Base-by-base conservation (phyloP, 1,139 yeast genomes). In the Saccharomyces uvarum region DNA sequence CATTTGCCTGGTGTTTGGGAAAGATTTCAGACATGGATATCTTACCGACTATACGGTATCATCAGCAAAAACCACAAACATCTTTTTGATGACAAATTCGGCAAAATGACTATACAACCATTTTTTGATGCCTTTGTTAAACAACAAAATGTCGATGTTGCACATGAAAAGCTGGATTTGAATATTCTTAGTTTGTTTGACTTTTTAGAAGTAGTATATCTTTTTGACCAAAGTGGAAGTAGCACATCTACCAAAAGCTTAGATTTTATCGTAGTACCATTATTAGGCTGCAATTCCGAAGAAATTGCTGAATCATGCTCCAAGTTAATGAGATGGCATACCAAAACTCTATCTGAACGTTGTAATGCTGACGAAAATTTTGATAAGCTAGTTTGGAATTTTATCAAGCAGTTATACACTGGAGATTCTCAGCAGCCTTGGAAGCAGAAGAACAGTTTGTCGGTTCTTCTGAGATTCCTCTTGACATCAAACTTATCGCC, bases 401-500 rank as follows among this genome's bases (percentile, higher is more conserved):
- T 76, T 2, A 71, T 83, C 6, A 75, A 73, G 55, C 55, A 63
- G 0, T 66, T 82, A 38, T 68, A 73, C 49, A 55, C 59, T 1
- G 65, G 75, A 1, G 48, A 52, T 5, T 47, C 53, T 0, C 51
- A 58, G 1, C 53, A 63, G 0, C 60, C 64, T 9, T 70, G 72
- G 52, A 63, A 69, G 32, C 77, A 75, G 57, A 70, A 77, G 11
- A 77, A 77, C 62, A 81, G 80, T 0, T 78, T 74, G 54, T 73
- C 80, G 9, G 71, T 83, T 28, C 80, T 88, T 83, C 68, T 85
- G 51, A 73, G 89, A 54, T 76, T 75, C 57, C 70, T 84, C 53
- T 70, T 65, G 29, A 56, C 57, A 9, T 56, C 58, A 2, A 60
- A 60, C 0, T 32, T 52, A 0, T 62, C 71, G 19, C 38, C 52